Conservation (phyloP, 2,329 filamentous ascomycete genomes). For the Davidsoniella eucalypti region DNA sequence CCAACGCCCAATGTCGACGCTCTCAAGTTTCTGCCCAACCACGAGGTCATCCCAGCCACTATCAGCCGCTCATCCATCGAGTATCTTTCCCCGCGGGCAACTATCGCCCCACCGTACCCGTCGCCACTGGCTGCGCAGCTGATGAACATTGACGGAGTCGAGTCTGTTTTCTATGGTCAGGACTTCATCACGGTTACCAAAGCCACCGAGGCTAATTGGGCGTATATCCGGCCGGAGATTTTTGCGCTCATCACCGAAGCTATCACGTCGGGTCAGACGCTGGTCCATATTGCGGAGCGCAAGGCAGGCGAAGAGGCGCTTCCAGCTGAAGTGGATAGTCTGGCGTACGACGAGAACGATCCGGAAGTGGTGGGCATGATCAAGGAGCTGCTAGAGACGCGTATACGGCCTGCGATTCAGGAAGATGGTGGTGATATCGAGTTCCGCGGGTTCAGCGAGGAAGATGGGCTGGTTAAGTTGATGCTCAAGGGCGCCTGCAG, state of each 20-base stretch:
- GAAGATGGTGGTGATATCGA: constrained; percentile 98
- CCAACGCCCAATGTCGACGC: constrained; percentile 88
- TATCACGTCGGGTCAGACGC: constrained; percentile 64
- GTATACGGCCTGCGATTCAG: constrained; percentile 88
- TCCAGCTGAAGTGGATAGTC: constrained; percentile 45
- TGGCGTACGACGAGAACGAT: constrained; percentile 79
- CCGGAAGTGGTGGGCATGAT: constrained; percentile 96
- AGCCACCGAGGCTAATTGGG: constrained; percentile 74
- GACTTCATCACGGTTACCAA: constrained; percentile 98
- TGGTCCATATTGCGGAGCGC: constrained; percentile 57
- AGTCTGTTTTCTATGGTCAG: constrained; percentile 78
- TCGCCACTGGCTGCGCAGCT: constrained; percentile 82
- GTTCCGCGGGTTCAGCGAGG: constrained; percentile 64
- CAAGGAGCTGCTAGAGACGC: constrained; percentile 88
- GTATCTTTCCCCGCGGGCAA: constrained; percentile 77
- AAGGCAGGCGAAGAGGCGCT: constrained; percentile 31
- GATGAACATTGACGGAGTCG: constrained; percentile 89
- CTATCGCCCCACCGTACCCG: constrained; percentile 73
- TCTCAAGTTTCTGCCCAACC: constrained; percentile 89
- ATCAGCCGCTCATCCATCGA: constrained; percentile 70
- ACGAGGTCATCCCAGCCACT: constrained; percentile 60
- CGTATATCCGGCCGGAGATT: constrained; percentile 85
- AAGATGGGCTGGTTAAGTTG: constrained; percentile 59
- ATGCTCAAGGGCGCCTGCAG: constrained; percentile 87
- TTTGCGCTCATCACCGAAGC: constrained; percentile 91